These are phyloP conservation scores for Metschnikowia lunata DNA, from an alignment of 805 yeast species.

Conservation along the genomic window DNA sequence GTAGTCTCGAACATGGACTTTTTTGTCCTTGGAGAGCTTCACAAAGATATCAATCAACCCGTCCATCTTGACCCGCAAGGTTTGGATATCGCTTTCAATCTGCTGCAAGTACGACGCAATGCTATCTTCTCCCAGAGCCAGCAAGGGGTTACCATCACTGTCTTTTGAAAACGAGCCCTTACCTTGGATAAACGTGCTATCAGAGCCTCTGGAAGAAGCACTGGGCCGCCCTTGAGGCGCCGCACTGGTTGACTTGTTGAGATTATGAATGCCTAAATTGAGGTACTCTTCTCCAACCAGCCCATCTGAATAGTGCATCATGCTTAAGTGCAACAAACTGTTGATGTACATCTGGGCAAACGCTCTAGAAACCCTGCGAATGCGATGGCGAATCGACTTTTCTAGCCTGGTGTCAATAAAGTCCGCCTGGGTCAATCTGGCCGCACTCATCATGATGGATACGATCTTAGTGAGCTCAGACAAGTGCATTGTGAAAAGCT, in stretches of 20 bases:
- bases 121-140: constrained; percentile 1
- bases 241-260: constrained; percentile 19
- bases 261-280: constrained; percentile 26
- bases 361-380: constrained; percentile 50
- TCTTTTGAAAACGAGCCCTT: background rate
- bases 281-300: constrained; percentile 26
- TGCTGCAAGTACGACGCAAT: constrained; percentile 30
- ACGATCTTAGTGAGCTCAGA: constrained; percentile 51
- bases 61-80: constrained; percentile 30
- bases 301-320: constrained; percentile 30
- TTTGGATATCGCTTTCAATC: constrained; percentile 37
- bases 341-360: constrained; percentile 62
- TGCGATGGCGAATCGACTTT: constrained; percentile 42
- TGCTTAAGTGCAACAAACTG: constrained; percentile 55
- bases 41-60: constrained; percentile 27
- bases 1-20: constrained; percentile 30
- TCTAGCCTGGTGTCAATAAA: constrained; percentile 45
- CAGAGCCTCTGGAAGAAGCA: constrained; percentile 11
- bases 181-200: constrained; percentile 6
- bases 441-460: constrained; percentile 49
- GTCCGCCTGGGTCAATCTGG: constrained; percentile 52
- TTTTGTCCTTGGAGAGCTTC: constrained; percentile 31
- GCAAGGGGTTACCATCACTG: background rate
- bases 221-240: constrained; percentile 10
- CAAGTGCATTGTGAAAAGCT: constrained; percentile 50